Evolutionary conservation across 108 stramenopile species (phyloP).

Genomic region (Discostella stelligeroides): DNA sequence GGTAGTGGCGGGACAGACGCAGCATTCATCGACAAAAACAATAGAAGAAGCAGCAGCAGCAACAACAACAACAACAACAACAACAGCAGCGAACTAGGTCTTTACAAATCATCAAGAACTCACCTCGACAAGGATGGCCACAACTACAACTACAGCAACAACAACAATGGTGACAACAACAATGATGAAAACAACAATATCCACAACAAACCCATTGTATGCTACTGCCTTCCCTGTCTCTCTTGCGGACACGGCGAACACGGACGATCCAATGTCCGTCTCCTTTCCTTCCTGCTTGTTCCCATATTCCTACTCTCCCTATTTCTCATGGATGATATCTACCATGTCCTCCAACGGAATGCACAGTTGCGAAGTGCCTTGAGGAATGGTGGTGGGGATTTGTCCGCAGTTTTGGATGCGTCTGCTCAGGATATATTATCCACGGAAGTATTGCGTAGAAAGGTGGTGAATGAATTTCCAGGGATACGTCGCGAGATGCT

Average conservation of each 20-base stretch:
- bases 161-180: too few relatives aligned
- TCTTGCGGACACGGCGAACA: slow-evolving; percentile 25
- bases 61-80: not conserved
- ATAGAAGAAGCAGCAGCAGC: not conserved
- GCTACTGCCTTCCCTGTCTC: slow-evolving; percentile 32
- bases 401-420: not conserved
- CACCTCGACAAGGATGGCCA: not conserved
- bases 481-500: slow-evolving; percentile 28
- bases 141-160: not conserved
- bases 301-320: slow-evolving; percentile 32
- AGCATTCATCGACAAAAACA: too few relatives aligned
- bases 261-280: slow-evolving; percentile 28
- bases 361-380: not conserved
- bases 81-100: not conserved
- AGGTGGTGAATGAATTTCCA: slow-evolving; percentile 23
- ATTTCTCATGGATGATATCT: slow-evolving; percentile 32
- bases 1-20: too few relatives aligned
- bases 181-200: too few relatives aligned
- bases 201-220: slow-evolving; percentile 1
- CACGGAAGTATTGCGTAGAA: not conserved
- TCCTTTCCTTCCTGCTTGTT: slow-evolving; percentile 19
- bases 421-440: not conserved
- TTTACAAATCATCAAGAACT: too few relatives aligned
- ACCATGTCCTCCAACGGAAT: slow-evolving; percentile 11
- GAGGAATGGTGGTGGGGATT: not conserved